These are phyloP conservation scores for Acanthamoeba polyphaga DNA, from an alignment of 208 protist species.

Conservation along the genomic window DNA sequence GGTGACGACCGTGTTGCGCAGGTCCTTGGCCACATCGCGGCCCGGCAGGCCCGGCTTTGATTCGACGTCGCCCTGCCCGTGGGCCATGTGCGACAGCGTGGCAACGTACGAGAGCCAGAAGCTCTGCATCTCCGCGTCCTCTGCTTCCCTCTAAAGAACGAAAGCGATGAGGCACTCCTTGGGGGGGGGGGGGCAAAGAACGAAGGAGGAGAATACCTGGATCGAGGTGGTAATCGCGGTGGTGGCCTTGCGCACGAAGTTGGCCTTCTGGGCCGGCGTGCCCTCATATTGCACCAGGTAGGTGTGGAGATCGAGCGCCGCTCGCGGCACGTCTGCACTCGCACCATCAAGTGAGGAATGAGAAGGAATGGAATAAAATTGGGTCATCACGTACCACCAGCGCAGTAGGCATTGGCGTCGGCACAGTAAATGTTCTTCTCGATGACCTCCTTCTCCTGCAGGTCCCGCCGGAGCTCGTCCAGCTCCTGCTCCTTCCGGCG, in stretches of 20 bases:
- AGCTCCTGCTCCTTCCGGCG: background rate
- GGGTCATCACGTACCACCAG: background rate
- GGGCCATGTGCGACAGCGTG: slow-evolving; percentile 24
- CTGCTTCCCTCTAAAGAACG: background rate
- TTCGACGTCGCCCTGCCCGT: slow-evolving; percentile 6
- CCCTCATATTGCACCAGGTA: background rate
- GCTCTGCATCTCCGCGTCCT: slow-evolving; percentile 50
- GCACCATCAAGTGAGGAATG: background rate
- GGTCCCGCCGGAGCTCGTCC: background rate
- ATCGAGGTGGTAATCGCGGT: background rate
- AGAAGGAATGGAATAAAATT: background rate
- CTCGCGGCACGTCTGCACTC: slow-evolving; percentile 28
- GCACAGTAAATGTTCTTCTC: slow-evolving; percentile 44
- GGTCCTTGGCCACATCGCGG: slow-evolving; percentile 12
- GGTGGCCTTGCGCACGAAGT: background rate
- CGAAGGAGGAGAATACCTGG: background rate
- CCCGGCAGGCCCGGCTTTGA: background rate
- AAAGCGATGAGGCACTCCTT: background rate
- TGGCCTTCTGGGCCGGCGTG: slow-evolving; percentile 24
- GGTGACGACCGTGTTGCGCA: slow-evolving; percentile 49
- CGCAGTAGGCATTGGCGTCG: slow-evolving; percentile 21
- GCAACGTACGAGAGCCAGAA: slow-evolving; percentile 54
- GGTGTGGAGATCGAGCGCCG: slow-evolving; percentile 7
- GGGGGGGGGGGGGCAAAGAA: no score
- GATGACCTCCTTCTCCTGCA: slow-evolving; percentile 37